phyloP scores from a whole-genome alignment of 352 stramenopile genomes.

The Globisporangium parvum region DNA sequence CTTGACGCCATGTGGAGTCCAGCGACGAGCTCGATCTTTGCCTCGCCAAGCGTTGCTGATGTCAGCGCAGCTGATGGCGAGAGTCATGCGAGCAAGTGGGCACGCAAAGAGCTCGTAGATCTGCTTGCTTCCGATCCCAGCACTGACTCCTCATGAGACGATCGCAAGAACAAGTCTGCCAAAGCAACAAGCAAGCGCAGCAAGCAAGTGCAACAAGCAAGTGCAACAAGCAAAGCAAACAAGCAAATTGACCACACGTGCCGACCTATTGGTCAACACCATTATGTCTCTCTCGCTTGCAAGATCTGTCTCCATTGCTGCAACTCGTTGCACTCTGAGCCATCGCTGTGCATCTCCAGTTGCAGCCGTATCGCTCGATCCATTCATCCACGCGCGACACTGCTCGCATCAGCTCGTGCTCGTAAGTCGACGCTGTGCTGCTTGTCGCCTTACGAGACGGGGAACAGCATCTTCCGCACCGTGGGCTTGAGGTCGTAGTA shows the following conservation, averaged over 20 bases:
- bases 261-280: too few species aligned
- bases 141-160: neutral
- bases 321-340: too few species aligned
- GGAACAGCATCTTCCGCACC: conserved; percentile 78
- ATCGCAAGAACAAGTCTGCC: neutral
- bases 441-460: conserved; percentile 26
- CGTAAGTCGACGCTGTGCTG: neutral
- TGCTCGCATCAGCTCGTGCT: too few species aligned
- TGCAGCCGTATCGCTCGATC: too few species aligned
- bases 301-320: too few species aligned
- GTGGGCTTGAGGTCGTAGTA: conserved; percentile 82
- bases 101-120: conserved; percentile 8
- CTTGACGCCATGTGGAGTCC: conserved; percentile 35
- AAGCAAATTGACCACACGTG: too few species aligned
- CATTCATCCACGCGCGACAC: neutral
- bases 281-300: neutral
- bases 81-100: neutral
- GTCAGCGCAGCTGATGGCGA: neutral
- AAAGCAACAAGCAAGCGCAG: neutral
- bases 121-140: too few species aligned
- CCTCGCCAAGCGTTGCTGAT: neutral
- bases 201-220: neutral
- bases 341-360: too few species aligned
- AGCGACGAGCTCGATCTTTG: conserved; percentile 39
- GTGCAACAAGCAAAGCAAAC: too few species aligned